These are phyloP conservation scores for Aspergillus haitiensis DNA, from an alignment of 495 filamentous ascomycete genomes.

Conservation along the genomic window DNA sequence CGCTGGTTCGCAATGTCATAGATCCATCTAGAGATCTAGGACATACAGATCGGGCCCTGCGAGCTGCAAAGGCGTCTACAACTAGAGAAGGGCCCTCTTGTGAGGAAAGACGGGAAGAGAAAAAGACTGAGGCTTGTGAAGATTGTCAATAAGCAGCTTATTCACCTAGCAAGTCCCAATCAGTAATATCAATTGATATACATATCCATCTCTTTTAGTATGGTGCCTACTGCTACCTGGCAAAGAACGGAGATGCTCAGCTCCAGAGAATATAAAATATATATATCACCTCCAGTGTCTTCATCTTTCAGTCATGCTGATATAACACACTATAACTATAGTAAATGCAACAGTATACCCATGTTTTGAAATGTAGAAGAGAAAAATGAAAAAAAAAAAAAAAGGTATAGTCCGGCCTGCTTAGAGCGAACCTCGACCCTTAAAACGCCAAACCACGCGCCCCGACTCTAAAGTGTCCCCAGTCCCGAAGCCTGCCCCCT, in stretches of 20 bases:
- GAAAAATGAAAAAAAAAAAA: constrained; percentile 10
- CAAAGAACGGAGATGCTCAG: no score
- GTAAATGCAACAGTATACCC: constrained; percentile 11
- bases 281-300: constrained; percentile 24
- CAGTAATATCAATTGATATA: no score
- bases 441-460: constrained; percentile 23
- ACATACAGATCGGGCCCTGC: constrained; percentile 68
- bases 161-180: no score
- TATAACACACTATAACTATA: constrained; percentile 17
- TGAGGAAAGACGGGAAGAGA: no score
- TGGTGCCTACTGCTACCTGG: no score
- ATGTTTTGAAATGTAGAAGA: constrained; percentile 8
- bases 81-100: no score
- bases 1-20: constrained; percentile 79
- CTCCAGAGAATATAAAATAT: not conserved
- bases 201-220: no score
- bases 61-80: constrained; percentile 5
- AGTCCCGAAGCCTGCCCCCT: constrained; percentile 17
- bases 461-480: constrained; percentile 19
- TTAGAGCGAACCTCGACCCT: constrained; percentile 5
- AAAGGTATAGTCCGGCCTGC: constrained; percentile 8
- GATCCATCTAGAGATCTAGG: constrained; percentile 75
- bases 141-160: constrained; percentile 41
- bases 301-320: constrained; percentile 13
- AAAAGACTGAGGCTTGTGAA: constrained; percentile 38